phyloP scores from a whole-genome alignment of 2,329 filamentous ascomycete species.

The Sclerotinia nivalis region DNA sequence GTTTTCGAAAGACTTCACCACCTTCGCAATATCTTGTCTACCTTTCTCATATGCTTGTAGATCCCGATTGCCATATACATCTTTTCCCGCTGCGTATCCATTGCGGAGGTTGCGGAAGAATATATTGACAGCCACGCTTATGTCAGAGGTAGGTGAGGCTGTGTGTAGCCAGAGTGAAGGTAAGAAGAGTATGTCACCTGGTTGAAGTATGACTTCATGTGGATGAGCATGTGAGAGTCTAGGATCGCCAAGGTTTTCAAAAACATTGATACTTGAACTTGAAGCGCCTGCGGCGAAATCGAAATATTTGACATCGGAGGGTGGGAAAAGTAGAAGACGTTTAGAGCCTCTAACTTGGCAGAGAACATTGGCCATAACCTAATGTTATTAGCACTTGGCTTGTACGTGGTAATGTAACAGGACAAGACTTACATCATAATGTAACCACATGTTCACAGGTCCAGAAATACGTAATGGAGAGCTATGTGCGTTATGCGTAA shows the following conservation, averaged over 20 bases:
- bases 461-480: conserved; percentile 80
- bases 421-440: conserved; percentile 68
- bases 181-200: conserved; percentile 78
- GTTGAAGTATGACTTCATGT: conserved; percentile 63
- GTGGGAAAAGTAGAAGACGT: conserved; percentile 74
- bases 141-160: conserved; percentile 55
- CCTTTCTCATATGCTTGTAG: conserved; percentile 82
- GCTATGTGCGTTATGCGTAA: conserved; percentile 67
- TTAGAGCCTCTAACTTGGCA: conserved; percentile 77
- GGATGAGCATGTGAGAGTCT: conserved; percentile 57
- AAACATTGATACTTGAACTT: conserved; percentile 75
- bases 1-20: conserved; percentile 63
- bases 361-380: conserved; percentile 86
- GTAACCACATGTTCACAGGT: conserved; percentile 82
- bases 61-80: conserved; percentile 88
- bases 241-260: conserved; percentile 50
- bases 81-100: conserved; percentile 71
- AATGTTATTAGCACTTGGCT: conserved; percentile 26
- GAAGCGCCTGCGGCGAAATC: conserved; percentile 75
- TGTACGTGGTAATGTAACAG: too few species aligned
- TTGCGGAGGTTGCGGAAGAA: conserved; percentile 75
- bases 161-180: conserved; percentile 85
- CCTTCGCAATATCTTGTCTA: conserved; percentile 67
- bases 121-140: conserved; percentile 82
- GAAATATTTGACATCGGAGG: conserved; percentile 68